Base-by-base conservation (phyloP, 768 basidiomycete genomes). In the Mycena haematopus region DNA sequence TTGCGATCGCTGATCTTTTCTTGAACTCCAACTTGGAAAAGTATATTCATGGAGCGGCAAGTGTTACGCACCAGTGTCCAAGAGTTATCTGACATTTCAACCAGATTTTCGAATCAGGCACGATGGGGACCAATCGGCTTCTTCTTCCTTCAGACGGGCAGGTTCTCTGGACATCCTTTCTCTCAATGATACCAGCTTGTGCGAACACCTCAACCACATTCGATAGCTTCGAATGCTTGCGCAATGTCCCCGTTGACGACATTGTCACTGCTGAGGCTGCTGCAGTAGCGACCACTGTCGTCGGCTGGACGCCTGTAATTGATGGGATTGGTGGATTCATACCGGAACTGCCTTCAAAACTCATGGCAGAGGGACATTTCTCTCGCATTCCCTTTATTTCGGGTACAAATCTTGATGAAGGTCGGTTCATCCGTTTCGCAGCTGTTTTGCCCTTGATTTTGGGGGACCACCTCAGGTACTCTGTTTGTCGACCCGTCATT, bases 21-120 rank as follows among this genome's bases (percentile, higher is more conserved):
- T 62, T 80, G n/a, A 72, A 75, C 63, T 70, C 76, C 2, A 58
- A 63, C 9, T 38, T 79, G 17, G 58, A 60, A n/a, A 62, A 68
- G 17, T 67, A 72, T 27, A 73, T 70, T 8, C 63, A 72, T 53
- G 74, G 66, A 21, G 76, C 67, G 3, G 77, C 75, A 65, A 60
- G 76, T 56, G 17, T 17, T 9, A 14, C 21, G 9, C 27, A 45
- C 40, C 50, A 38, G 17, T 9, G 22, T 52, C n/a, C 8, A 1
- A 17, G 2, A 3, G 0, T 25, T 25, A 19, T 42, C 44, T 42
- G 17, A 9, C 29, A n/a, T 6, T 24, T 24, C 40, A 38, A 17
- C 19, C 50, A 79, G 80, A 81, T 81, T 31, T 74, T 81, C 35
- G 74, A 81, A 68, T 81, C 80, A 0, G 80, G 80, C 15, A 74